These are phyloP conservation scores for Narthecium ossifragum DNA, from an alignment of 106 monocot species.

Conservation along the genomic window DNA sequence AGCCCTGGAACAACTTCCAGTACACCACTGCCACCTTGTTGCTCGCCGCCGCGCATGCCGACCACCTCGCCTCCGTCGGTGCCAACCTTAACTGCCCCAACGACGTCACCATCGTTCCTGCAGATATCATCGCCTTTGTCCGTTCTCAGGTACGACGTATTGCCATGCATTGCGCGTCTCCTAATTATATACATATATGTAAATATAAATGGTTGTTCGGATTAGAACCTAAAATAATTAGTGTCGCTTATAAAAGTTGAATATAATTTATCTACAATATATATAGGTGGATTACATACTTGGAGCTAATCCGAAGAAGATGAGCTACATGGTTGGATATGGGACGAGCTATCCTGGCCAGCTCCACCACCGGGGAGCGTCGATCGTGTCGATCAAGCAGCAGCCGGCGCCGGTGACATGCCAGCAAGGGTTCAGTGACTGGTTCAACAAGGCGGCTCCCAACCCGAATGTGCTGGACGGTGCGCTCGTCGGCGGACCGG, in stretches of 20 bases:
- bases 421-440: constrained; percentile 28
- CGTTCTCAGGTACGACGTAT: constrained; percentile 21
- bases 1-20: constrained; percentile 55
- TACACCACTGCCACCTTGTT: constrained; percentile 54
- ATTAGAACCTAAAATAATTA: background rate
- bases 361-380: constrained; percentile 57
- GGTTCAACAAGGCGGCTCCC: constrained; percentile 22
- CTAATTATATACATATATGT: background rate
- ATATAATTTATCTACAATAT: too few species aligned
- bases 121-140: constrained; percentile 25
- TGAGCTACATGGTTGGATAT: constrained; percentile 69
- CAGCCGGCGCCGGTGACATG: constrained; percentile 18
- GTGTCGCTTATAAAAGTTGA: background rate
- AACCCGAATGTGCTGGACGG: constrained; percentile 58
- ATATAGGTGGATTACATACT: constrained; percentile 52
- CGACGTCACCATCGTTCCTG: constrained; percentile 9
- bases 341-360: constrained; percentile 27
- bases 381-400: constrained; percentile 39
- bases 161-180: too few species aligned
- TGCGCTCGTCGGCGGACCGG: constrained; percentile 58
- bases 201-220: too few species aligned
- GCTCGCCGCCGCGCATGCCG: constrained; percentile 37
- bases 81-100: constrained; percentile 28
- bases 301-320: constrained; percentile 37
- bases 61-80: constrained; percentile 21